Base-by-base conservation (phyloP, 202 grass and related monocot genomes). In the Panicum virgatum region DNA sequence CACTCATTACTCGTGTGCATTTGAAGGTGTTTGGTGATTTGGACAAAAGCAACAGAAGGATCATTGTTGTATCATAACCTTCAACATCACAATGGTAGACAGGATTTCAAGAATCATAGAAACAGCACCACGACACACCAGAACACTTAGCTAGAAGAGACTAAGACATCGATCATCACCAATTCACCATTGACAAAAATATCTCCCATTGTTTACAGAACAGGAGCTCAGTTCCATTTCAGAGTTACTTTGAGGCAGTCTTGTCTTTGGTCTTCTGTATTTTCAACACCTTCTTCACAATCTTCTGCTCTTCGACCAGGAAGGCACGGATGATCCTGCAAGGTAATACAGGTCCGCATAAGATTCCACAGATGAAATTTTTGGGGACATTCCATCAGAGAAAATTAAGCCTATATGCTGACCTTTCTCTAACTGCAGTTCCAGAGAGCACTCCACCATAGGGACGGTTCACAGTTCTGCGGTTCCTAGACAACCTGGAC, bases 271-370 rank as follows among this genome's bases (percentile, higher is more conserved):
- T 83, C 68, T 93, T 93, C 83, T 93, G 88, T 73, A 93, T 40
- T 86, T 93, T 93, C 88, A 93, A 86, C 45, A 93, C 88, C 63
- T 93, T 93, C 88, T 93, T 93, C 77, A 93, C 91, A 80, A 93
- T 93, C 78, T 93, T 90, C 88, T 90, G 88, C 88, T 90, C 91
- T 88, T 93, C 91, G 61, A 93, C 88, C 78, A 93, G 84, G 56
- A 93, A 93, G 39, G 88, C 91, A 63, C 85, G 85, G 25, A 90
- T 93, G 88, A 88, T 93, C 82, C 88, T 93, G 76, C 52, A 64
- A 72, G 30, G 16, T 12, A 25, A 13, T 15, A 1, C 3, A 11
- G 15, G 52, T 30, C 1, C 0, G 0, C 5, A 38, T 81, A 46
- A 62, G 62, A 45, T 14, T 46, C 15, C 23, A 65, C 14, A 65